Evolutionary conservation across 2,329 filamentous ascomycete species (phyloP), one percentile per base, ranked within the genome.

Genomic region (Cordyceps farinosa): DNA sequence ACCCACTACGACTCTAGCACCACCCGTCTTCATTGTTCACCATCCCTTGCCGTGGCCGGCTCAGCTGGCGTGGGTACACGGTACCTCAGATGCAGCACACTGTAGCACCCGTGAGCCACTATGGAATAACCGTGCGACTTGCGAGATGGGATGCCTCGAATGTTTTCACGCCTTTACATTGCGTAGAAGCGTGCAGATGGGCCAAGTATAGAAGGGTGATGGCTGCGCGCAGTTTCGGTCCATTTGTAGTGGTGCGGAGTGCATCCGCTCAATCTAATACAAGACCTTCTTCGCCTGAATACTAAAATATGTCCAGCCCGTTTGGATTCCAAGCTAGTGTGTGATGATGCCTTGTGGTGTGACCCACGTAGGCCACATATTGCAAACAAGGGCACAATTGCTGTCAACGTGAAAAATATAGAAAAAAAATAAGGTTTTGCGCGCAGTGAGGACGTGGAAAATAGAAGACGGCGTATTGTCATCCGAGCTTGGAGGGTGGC

Each of bases 61-160:
- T 51, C 22, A 17, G 22, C 30, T 36, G 30, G 22, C 32, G 36
- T 15, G 11, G 50, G 58, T 30, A 53, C 58, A 40, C 29, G 47
- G 58, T 53, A 61, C 58, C 54, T 61, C 30, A 61, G 58, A 61
- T 61, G 58, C 50, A 61, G 54, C 47, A 38, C 44, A 34, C 15
- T 3, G 38, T 40, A 8, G 38, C 38, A 40, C 38, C 38, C 7
- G 38, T 44, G 57, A 44, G 57, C n/a, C 47, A 60, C 57, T 22
- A 42, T 30, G 13, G 36, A 34, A 51, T 29, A 45, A n/a, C 47
- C 29, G 47, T 51, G 57, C 29, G 47, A 60, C 57, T 30, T 47
- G 29, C 30, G 15, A 48, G n/a, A 29, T 11, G 44, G 40, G 54
- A 45, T 36, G 54, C 40, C 17, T 34, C n/a, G 22, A 22, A 34